Percentiles rank a stretch among this genome's conserved stretches.
Conservation (phyloP, 768 basidiomycete species). For the Lentinula sp. region DNA sequence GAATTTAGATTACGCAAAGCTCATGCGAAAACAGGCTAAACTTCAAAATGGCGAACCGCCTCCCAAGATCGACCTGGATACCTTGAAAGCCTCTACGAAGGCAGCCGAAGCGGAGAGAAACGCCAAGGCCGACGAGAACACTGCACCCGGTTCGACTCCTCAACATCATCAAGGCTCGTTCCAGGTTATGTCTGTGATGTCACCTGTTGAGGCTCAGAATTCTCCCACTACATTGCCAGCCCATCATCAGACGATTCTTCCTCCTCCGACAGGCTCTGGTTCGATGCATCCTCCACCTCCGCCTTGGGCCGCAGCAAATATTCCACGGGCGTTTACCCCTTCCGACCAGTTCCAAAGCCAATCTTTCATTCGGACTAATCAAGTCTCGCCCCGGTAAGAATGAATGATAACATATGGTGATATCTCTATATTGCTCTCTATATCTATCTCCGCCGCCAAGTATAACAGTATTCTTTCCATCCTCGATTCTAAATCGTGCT, state of each 20-base stretch:
- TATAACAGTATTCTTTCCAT: no score
- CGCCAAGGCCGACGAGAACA: not conserved
- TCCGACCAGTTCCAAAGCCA: slow-evolving; percentile 33
- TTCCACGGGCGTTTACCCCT: slow-evolving; percentile 18
- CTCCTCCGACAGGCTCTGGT: slow-evolving; percentile 4
- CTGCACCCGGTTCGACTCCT: slow-evolving; percentile 13
- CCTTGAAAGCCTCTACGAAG: slow-evolving; percentile 65
- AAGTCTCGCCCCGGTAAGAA: slow-evolving; percentile 21
- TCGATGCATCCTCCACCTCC: slow-evolving; percentile 13
- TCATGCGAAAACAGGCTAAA: slow-evolving; percentile 63
- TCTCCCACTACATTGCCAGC: slow-evolving; percentile 11
- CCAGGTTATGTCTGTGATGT: slow-evolving; percentile 39
- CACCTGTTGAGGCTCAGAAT: slow-evolving; percentile 14
- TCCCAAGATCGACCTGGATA: slow-evolving; percentile 68
- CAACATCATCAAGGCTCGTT: slow-evolving; percentile 55
- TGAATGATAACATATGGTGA: not conserved
- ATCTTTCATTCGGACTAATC: slow-evolving; percentile 42
- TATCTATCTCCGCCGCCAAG: no score
- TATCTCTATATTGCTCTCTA: no score
- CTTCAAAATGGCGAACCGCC: slow-evolving; percentile 35
- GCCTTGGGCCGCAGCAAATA: slow-evolving; percentile 13
- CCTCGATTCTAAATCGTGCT: no score
- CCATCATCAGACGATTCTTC: slow-evolving; percentile 11
- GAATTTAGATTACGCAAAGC: slow-evolving; percentile 69
- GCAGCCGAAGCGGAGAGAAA: slow-evolving; percentile 44